Evolutionary conservation across 75 land plant species (phyloP).

Genomic region (Picea sitchensis): DNA sequence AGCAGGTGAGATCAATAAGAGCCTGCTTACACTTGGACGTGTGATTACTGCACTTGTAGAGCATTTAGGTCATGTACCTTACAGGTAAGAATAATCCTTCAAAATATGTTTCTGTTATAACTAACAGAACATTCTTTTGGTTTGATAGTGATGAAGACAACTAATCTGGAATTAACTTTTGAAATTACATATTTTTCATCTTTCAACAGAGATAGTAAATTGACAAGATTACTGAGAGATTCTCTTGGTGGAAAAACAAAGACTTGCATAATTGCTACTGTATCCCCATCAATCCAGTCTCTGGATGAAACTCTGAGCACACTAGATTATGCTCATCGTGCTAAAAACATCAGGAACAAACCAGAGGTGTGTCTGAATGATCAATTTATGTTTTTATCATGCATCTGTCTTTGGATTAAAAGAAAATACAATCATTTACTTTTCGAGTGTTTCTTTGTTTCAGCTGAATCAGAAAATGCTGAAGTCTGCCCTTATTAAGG

Average conservation of each 20-base stretch:
- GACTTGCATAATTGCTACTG: slow-evolving; percentile 83
- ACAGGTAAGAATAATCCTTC: slow-evolving; percentile 34
- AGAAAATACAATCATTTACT: not conserved
- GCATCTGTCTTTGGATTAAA: slow-evolving; percentile 4
- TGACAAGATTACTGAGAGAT: slow-evolving; percentile 72
- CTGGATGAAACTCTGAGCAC: slow-evolving; percentile 85
- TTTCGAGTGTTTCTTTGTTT: not conserved
- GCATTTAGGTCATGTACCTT: slow-evolving; percentile 72
- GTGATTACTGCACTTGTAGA: slow-evolving; percentile 73
- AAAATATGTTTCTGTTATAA: not conserved
- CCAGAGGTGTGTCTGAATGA: slow-evolving; percentile 51
- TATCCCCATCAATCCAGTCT: slow-evolving; percentile 70
- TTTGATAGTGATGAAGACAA: not conserved
- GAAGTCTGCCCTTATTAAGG: slow-evolving; percentile 95
- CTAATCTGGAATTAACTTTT: not conserved
- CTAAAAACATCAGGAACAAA: slow-evolving; percentile 74
- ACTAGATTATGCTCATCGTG: slow-evolving; percentile 75
- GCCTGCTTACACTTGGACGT: slow-evolving; percentile 66
- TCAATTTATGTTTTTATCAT: not conserved
- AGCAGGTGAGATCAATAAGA: slow-evolving; percentile 78
- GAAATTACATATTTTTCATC: not conserved
- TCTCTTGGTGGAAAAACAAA: slow-evolving; percentile 79
- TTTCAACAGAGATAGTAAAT: slow-evolving; percentile 68
- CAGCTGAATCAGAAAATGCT: slow-evolving; percentile 98
- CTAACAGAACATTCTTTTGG: not conserved